Percentiles rank a stretch among this genome's conserved stretches.
Conservation (phyloP, 78 protist species). For the Capsaspora owczarzaki region DNA sequence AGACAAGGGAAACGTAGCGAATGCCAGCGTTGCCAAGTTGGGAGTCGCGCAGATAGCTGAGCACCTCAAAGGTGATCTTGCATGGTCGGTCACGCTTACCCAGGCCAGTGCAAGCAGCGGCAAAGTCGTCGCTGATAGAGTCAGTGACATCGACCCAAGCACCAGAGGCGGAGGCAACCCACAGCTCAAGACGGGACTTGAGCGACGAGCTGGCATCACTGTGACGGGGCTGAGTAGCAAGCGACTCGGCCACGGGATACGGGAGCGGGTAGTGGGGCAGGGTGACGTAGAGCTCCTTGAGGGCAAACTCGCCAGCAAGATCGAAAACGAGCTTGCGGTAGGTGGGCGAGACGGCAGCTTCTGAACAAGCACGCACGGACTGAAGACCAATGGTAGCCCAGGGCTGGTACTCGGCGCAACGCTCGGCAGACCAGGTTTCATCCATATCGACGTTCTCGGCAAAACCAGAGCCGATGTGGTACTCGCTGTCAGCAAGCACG, state of each 20-base stretch:
- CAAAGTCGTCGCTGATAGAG: background rate
- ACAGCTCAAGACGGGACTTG: background rate
- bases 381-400: too few relatives aligned
- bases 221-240: background rate
- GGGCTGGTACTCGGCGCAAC: conserved; percentile 9
- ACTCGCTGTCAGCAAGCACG: too few relatives aligned
- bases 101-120: background rate
- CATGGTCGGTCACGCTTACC: background rate
- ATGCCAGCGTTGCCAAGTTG: background rate
- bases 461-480: too few relatives aligned
- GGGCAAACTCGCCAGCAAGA: background rate
- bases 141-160: background rate
- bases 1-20: background rate
- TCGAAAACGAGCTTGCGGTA: conserved; percentile 1
- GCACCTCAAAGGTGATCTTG: background rate
- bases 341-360: background rate
- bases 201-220: background rate
- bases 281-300: background rate
- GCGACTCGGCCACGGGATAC: background rate
- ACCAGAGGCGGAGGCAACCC: background rate
- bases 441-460: background rate
- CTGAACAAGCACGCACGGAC: too few relatives aligned
- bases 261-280: background rate
- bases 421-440: background rate
- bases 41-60: background rate